Conservation (phyloP, 768 basidiomycete species). For the Leccinum truebloodii region DNA sequence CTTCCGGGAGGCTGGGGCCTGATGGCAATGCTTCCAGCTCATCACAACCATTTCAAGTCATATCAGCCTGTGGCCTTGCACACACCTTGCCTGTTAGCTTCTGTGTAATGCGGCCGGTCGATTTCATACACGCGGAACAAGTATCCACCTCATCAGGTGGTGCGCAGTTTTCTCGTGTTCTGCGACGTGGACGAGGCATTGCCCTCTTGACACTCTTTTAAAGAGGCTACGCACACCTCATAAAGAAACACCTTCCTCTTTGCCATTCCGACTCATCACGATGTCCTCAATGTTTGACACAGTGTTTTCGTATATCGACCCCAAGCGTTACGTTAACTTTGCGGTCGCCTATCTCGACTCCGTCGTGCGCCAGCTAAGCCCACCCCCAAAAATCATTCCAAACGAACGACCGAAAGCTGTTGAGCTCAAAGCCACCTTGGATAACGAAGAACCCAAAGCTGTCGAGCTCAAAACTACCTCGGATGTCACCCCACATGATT, state of each 20-base stretch:
- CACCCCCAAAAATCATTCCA: too few species aligned
- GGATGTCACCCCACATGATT: conserved; percentile 1
- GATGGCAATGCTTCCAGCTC: neutral
- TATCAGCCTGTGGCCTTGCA: neutral
- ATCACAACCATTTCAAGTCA: neutral
- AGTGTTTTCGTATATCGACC: neutral
- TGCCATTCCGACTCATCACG: neutral
- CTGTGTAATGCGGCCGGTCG: neutral
- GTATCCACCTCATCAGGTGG: neutral
- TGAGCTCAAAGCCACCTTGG: neutral
- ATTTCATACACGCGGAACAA: neutral
- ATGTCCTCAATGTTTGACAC: neutral
- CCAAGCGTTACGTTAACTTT: neutral
- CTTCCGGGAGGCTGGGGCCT: neutral
- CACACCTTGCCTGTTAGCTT: neutral
- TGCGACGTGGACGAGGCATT: neutral
- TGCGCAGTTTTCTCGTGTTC: neutral
- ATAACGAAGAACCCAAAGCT: neutral
- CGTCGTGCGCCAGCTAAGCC: neutral
- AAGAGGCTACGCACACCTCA: neutral
- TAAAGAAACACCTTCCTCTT: neutral
- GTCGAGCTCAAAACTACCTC: neutral
- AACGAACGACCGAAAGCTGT: neutral
- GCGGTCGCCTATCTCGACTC: neutral
- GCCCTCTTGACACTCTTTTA: neutral